These are phyloP conservation scores for Talaromyces proteolyticus DNA, from an alignment of 495 filamentous ascomycete species.

Conservation along the genomic window DNA sequence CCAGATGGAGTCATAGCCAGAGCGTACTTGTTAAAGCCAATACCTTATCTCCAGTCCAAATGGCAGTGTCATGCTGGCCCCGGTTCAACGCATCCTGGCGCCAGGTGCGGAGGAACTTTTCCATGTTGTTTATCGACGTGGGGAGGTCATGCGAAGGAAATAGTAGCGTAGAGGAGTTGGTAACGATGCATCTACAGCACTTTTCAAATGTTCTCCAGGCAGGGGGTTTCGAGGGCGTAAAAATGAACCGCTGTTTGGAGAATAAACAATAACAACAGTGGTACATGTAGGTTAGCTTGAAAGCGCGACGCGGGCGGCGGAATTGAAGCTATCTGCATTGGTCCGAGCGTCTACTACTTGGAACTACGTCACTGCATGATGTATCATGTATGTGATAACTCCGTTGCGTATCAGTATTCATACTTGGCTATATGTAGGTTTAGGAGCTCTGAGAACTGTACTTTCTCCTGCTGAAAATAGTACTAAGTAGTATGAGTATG, in stretches of 20 bases:
- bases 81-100: constrained; percentile 88
- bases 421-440: too few relatives aligned
- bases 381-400: too few relatives aligned
- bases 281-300: too few relatives aligned
- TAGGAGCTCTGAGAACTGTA: too few relatives aligned
- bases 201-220: background rate
- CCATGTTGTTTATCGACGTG: constrained; percentile 54
- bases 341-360: background rate
- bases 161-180: background rate
- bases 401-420: too few relatives aligned
- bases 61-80: constrained; percentile 89
- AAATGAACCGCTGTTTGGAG: too few relatives aligned
- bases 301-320: constrained; percentile 7
- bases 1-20: background rate
- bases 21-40: constrained; percentile 81
- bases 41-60: constrained; percentile 95
- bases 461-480: too few relatives aligned
- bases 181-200: background rate
- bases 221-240: too few relatives aligned
- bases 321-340: background rate
- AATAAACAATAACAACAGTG: too few relatives aligned
- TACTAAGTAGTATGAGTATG: too few relatives aligned
- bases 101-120: constrained; percentile 87
- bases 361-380: too few relatives aligned
- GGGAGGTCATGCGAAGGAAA: constrained; percentile 1